Evolutionary conservation across 139 green algal species (phyloP).

Genomic region (Chlorella ohadii): DNA sequence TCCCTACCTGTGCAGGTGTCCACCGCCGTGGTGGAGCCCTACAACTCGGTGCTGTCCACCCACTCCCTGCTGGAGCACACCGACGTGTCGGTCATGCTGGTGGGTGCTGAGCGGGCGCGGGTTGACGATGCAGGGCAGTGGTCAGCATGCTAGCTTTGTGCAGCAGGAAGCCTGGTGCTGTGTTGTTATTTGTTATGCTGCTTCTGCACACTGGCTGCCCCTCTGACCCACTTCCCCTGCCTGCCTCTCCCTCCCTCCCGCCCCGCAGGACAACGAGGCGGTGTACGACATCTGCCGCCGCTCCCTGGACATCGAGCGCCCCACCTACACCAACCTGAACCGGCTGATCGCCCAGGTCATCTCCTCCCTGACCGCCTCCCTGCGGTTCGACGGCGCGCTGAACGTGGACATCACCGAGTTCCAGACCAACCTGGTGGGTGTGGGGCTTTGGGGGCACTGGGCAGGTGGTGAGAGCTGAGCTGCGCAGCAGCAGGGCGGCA

Average conservation of each 20-base stretch:
- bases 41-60: slow-evolving; percentile 97
- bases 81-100: slow-evolving; percentile 95
- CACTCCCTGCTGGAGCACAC: slow-evolving; percentile 98
- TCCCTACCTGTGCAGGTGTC: slow-evolving; percentile 69
- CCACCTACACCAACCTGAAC: slow-evolving; percentile 99
- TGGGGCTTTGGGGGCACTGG: not conserved
- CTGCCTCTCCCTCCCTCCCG: too few species aligned
- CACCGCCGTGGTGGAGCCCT: slow-evolving; percentile 96
- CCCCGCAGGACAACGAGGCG: slow-evolving; percentile 89
- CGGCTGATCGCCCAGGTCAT: slow-evolving; percentile 93
- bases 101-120: too few species aligned
- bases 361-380: slow-evolving; percentile 94
- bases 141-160: too few species aligned
- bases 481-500: too few species aligned
- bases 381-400: slow-evolving; percentile 95
- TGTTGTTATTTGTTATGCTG: too few species aligned
- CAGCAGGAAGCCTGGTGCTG: too few species aligned
- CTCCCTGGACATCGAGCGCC: slow-evolving; percentile 96
- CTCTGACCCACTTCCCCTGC: too few species aligned
- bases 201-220: too few species aligned
- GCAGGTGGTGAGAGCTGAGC: not conserved
- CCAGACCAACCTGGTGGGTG: slow-evolving; percentile 95
- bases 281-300: slow-evolving; percentile 98
- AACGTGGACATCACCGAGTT: slow-evolving; percentile 99
- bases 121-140: too few species aligned